Evolutionary conservation across 108 stramenopile genomes (phyloP).

Genomic region (Fragilariopsis cylindrus): DNA sequence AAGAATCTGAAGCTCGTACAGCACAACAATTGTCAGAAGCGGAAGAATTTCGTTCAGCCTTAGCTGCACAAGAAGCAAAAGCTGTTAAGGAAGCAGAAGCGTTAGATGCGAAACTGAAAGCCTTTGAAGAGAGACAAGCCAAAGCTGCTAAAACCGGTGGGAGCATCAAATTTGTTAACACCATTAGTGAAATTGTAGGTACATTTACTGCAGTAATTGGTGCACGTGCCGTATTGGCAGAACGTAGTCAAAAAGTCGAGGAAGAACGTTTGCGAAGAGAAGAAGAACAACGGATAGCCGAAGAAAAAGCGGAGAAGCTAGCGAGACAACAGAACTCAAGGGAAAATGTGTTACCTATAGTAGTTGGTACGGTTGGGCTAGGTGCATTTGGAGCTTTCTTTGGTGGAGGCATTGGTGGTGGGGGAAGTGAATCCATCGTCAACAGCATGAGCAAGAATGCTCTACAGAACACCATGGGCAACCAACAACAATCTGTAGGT

Average conservation of each 20-base stretch:
- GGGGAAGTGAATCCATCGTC: not conserved
- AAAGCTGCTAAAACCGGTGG: slow-evolving; percentile 9
- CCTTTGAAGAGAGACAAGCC: not conserved
- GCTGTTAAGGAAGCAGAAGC: slow-evolving; percentile 9
- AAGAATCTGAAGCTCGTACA: slow-evolving; percentile 2
- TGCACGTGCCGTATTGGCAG: not conserved
- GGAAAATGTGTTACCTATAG: not conserved
- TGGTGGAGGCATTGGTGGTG: not conserved
- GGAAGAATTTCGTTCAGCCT: not conserved
- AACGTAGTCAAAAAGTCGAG: slow-evolving; percentile 8
- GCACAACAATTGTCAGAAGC: slow-evolving; percentile 16
- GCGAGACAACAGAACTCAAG: not conserved
- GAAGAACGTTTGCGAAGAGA: slow-evolving; percentile 13
- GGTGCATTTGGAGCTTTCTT: slow-evolving; percentile 17
- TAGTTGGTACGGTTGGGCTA: slow-evolving; percentile 4
- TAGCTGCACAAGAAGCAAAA: slow-evolving; percentile 1
- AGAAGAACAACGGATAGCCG: slow-evolving; percentile 4
- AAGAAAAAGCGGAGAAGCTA: not conserved
- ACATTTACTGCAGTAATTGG: not conserved
- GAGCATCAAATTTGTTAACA: not conserved
- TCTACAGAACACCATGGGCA: not conserved
- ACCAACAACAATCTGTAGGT: not conserved
- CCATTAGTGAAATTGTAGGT: slow-evolving; percentile 4
- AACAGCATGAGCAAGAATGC: not conserved
- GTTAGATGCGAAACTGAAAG: slow-evolving; percentile 2